Conservation (phyloP, 352 stramenopile species). For the Phytophthora sojae region DNA sequence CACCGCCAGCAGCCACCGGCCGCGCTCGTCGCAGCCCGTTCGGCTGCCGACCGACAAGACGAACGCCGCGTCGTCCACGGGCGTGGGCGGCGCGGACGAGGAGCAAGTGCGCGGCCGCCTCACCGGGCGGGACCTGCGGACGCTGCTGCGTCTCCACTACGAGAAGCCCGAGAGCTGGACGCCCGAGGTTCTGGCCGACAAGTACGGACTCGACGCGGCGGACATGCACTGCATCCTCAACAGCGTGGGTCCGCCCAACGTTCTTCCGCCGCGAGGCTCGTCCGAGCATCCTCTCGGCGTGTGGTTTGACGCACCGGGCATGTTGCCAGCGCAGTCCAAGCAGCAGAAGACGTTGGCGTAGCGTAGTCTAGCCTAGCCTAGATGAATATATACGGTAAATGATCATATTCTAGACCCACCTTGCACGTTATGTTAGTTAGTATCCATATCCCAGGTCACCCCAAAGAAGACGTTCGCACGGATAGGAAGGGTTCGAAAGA, state of each 20-base stretch:
- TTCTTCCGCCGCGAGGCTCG: conserved; percentile 56
- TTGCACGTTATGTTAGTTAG: no score
- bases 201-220: conserved; percentile 51
- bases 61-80: conserved; percentile 48
- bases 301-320: conserved; percentile 47
- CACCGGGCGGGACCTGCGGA: conserved; percentile 61
- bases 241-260: conserved; percentile 60
- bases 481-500: conserved; percentile 10
- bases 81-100: conserved; percentile 41
- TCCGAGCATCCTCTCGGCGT: conserved; percentile 67
- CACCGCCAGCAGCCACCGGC: conserved; percentile 73
- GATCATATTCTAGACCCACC: background rate
- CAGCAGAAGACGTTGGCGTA: background rate
- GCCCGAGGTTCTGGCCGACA: conserved; percentile 50
- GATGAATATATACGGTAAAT: background rate
- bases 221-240: conserved; percentile 48
- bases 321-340: conserved; percentile 6
- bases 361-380: no score
- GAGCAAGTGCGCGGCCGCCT: conserved; percentile 54
- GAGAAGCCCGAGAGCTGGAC: conserved; percentile 64
- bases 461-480: background rate
- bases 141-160: conserved; percentile 71
- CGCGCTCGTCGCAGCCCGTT: conserved; percentile 46
- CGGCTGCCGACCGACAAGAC: conserved; percentile 66
- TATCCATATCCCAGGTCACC: no score